Base-by-base conservation (phyloP, 805 yeast genomes). In the Candida nemodendra region DNA sequence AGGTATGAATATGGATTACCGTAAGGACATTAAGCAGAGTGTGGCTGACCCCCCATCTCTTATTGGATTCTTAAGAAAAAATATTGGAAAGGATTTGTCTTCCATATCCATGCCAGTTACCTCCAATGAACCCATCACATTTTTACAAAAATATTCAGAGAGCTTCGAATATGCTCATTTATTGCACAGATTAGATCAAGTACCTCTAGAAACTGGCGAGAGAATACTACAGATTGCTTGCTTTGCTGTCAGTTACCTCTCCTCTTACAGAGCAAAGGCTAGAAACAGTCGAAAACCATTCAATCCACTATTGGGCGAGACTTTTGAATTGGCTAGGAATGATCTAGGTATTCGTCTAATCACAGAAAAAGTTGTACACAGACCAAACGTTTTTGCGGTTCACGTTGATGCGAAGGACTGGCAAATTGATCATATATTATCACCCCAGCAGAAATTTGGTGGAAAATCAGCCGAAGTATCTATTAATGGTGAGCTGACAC, bases 51-150 rank as follows among this genome's bases (percentile, higher is more conserved):
- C 98, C 3, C 96, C 96, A 9, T 83, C 93, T 45, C 61, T 91
- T 24, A 66, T 91, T 38, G 74, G 87, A 1, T 78, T 89, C 51
- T 70, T 93, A 34, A 74, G 96, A 41, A 90, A 90, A 59, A 89
- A 88, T 50, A 93, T 91, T 9, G 97, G 97, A 15, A 91, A 90
- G 55, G 98, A 91, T 60, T 59, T 93, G 40, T 72, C 89, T 0
- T 72, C 88, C 1, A 75, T 90, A 30, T 81, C 96, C 0, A 89
- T 91, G 90, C 99, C 99, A 1, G 95, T 93, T 6, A 81, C 93
- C 1, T 76, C 89, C 38, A 93, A 93, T 64, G 99, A 93, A 61
- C 99, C 99, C 0, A 57, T 91, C 16, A 78, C 95, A 0, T 78
- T 85, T 19, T 68, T 91, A 39, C 96, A 93, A 59, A 76, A 80